Conservation (phyloP, 768 basidiomycete genomes). For the Termitomyces sp. region DNA sequence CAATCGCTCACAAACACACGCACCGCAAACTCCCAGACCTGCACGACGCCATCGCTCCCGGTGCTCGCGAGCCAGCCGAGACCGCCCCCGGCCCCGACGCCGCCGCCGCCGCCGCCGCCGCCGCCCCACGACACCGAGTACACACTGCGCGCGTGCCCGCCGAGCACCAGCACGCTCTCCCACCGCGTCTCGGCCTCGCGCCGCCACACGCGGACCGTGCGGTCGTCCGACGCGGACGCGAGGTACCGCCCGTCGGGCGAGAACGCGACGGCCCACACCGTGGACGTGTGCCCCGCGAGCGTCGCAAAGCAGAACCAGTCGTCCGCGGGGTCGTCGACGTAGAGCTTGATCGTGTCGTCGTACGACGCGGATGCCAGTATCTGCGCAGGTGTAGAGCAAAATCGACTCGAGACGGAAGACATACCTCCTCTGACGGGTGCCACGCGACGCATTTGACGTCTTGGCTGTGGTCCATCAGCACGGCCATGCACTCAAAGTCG, state of each 20-base stretch:
- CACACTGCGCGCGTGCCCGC: conserved; percentile 69
- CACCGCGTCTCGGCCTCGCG: conserved; percentile 56
- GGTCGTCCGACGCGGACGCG: conserved; percentile 83
- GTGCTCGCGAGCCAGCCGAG: conserved; percentile 84
- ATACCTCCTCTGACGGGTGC: conserved; percentile 94
- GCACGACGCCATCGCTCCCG: conserved; percentile 81
- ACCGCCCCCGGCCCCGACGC: conserved; percentile 32
- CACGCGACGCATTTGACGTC: conserved; percentile 95
- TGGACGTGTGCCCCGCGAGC: conserved; percentile 74
- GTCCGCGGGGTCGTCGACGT: conserved; percentile 87
- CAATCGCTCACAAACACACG: conserved; percentile 15
- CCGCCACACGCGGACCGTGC: conserved; percentile 82
- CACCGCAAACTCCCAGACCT: conserved; percentile 75
- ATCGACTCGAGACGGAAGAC: conserved; percentile 8
- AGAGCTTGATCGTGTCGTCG: conserved; percentile 93
- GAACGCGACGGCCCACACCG: conserved; percentile 90
- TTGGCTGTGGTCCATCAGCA: conserved; percentile 95
- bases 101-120: conserved; percentile 30
- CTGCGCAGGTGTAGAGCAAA: conserved; percentile 31
- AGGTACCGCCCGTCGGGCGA: conserved; percentile 74
- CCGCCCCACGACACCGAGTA: conserved; percentile 74
- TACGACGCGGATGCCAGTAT: conserved; percentile 96
- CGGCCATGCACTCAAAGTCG: conserved; percentile 92
- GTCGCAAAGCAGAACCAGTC: conserved; percentile 92
- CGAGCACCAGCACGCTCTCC: conserved; percentile 54